phyloP scores from a whole-genome alignment of 768 basidiomycete genomes.

The Lentinula boryana region DNA sequence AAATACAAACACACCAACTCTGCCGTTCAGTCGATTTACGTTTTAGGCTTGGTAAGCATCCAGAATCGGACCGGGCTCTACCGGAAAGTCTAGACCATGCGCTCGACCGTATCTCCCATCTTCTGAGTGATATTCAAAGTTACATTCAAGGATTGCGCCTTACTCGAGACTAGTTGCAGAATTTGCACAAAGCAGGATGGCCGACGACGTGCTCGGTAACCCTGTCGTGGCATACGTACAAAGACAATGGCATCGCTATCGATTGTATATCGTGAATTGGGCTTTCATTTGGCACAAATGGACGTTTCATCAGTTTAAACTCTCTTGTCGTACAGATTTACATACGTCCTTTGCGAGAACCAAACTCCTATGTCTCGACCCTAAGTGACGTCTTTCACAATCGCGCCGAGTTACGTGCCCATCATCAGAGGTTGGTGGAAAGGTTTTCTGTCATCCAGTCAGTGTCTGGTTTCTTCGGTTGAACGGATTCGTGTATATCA shows the following conservation, averaged over 20 bases:
- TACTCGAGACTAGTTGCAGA: too few relatives aligned
- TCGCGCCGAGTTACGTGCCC: constrained; percentile 63
- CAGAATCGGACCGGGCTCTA: background rate
- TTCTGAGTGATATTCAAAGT: too few relatives aligned
- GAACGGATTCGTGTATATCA: too few relatives aligned
- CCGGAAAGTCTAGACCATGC: background rate
- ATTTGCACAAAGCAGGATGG: too few relatives aligned
- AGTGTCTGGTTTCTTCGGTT: too few relatives aligned
- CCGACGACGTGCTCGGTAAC: too few relatives aligned
- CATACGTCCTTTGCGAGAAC: constrained; percentile 62
- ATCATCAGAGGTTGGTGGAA: constrained; percentile 74
- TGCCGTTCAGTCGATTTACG: background rate
- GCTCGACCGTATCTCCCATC: too few relatives aligned
- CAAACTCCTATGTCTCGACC: constrained; percentile 79
- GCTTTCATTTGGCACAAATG: too few relatives aligned
- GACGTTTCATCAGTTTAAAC: too few relatives aligned
- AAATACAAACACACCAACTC: background rate
- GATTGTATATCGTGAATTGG: constrained; percentile 14
- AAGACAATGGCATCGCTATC: too few relatives aligned
- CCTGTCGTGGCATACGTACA: too few relatives aligned
- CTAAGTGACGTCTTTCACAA: constrained; percentile 89
- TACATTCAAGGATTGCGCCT: too few relatives aligned
- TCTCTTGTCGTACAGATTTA: constrained; percentile 54
- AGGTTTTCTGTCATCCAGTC: constrained; percentile 46
- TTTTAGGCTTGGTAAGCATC: background rate